Base-by-base conservation (phyloP, 768 basidiomycete genomes). In the Mrakia gelida region DNA sequence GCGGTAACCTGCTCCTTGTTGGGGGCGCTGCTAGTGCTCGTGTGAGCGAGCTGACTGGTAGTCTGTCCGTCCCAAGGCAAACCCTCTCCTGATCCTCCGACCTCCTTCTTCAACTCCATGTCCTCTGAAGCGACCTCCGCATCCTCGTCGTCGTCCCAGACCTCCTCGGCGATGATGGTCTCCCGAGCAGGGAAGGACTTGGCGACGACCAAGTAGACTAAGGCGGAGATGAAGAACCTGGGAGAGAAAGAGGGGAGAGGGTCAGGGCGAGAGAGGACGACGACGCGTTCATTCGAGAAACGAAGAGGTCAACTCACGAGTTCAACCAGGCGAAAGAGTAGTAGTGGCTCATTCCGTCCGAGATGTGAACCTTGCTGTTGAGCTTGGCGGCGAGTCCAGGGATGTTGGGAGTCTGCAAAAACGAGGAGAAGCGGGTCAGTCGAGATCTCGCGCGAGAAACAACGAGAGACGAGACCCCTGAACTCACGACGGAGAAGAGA, bases 401-500 rank as follows among this genome's bases (percentile, higher is more conserved):
- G 26, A 59, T 59, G 59, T 59, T 59, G 59, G 59, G 59, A 28
- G 59, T 8, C 49, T 52, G 18, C 2, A 21, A 10, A 45, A 10
- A 45, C 7, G 45, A 45, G 45, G 45, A 45, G 45, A 38, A 38
- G 38, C 3, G 38, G 38, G 11, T 45, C 45, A 45, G 45, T 3
- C 38, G 38, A 38, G 38, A 38, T 8, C 38, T 38, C 45, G 15
- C 4, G 15, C 5, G 11, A 45, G 30, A 70, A 34, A 28, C 7
- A 45, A 43, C 6, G 41, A 43, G 41, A 43, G 11, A 43, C 5
- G 45, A 45, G 45, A 45, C 1, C 15, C 11, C 2, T 11, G 15
- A 43, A 28, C 68, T 10, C 68, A 49, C 38, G 52, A 74, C 34
- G n/a, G 59, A 52, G 71, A 71, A 16, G 49, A 71, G 45, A 26